Evolutionary conservation across 2,329 filamentous ascomycete species (phyloP).

Genomic region (Aspergillus udagawae): DNA sequence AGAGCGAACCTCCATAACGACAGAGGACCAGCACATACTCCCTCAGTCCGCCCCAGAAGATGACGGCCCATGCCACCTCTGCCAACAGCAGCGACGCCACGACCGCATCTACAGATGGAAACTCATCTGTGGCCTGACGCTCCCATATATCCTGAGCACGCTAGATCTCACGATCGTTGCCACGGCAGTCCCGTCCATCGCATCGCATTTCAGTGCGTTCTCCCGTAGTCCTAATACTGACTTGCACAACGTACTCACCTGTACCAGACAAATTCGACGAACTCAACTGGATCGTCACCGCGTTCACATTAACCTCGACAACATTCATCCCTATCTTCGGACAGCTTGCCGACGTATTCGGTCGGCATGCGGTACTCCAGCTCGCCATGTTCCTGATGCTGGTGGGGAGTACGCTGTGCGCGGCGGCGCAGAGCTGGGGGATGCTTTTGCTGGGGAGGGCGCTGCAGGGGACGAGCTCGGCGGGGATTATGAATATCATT

Average conservation of each 20-base stretch:
- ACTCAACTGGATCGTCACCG: conserved; percentile 66
- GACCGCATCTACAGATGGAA: conserved; percentile 53
- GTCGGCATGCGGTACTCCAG: conserved; percentile 57
- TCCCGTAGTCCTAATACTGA: too few relatives aligned
- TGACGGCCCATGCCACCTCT: conserved; percentile 9
- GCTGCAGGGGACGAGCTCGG: conserved; percentile 59
- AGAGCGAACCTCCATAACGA: not conserved
- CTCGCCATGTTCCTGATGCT: conserved; percentile 55
- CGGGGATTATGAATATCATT: conserved; percentile 59
- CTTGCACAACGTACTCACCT: not conserved
- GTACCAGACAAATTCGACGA: conserved; percentile 49
- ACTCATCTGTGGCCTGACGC: conserved; percentile 54
- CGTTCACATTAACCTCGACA: conserved; percentile 64
- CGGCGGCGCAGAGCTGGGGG: conserved; percentile 53
- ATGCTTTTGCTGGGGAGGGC: conserved; percentile 61
- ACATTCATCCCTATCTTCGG: conserved; percentile 65
- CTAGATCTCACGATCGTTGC: conserved; percentile 64
- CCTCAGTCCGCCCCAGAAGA: not conserved
- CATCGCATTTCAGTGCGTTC: conserved; percentile 55
- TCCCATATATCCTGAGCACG: conserved; percentile 60
- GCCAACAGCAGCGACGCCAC: conserved; percentile 31
- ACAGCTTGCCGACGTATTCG: conserved; percentile 63
- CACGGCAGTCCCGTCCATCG: conserved; percentile 59
- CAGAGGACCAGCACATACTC: not conserved
- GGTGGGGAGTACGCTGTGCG: conserved; percentile 60